Evolutionary conservation across 1,284 basidiomycete species (phyloP), one percentile per base, ranked within the genome.

Genomic region (Taiwanofungus camphoratus): DNA sequence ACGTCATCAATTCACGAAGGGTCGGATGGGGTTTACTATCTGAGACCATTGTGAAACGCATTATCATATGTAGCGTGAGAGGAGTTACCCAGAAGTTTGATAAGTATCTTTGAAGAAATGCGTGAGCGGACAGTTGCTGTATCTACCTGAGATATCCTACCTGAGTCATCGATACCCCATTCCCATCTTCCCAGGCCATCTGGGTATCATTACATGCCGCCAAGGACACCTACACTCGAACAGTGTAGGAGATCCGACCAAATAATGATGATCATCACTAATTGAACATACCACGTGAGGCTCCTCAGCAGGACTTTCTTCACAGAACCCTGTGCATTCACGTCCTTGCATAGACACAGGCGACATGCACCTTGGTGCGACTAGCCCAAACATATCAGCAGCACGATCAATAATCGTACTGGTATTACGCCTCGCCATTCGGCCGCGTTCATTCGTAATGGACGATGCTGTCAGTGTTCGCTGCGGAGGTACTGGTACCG

Each of bases 191-290:
- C 51, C 51, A 56, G 2, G 50, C 52, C 24, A 39, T 33, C 44
- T 56, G 52, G 16, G 46, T 42, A 41, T 56, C 54, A n/a, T 45
- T 43, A 15, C 52, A 52, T 1, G 54, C 53, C 1, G 54, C 45
- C 15, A 56, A 33, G 1, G 54, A 56, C 3, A 56, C 34, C 54
- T 56, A n/a, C n/a, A 34, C n/a, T n/a, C n/a, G n/a, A n/a, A n/a
- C n/a, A n/a, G n/a, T n/a, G n/a, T n/a, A n/a, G n/a, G n/a, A n/a
- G n/a, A n/a, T 15, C 13, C 21, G n/a, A 22, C 3, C 4, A 11
- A 19, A 22, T 11, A 18, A n/a, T n/a, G n/a, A n/a, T n/a, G n/a
- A n/a, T 22, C 21, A 19, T 6, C 19, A 20, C 16, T 27, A 16
- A 29, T 24, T 13, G 2, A 42, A 45, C 22, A 9, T 22, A 56